Evolutionary conservation across 2,329 filamentous ascomycete species (phyloP).

Genomic region (Botrytis byssoidea): DNA sequence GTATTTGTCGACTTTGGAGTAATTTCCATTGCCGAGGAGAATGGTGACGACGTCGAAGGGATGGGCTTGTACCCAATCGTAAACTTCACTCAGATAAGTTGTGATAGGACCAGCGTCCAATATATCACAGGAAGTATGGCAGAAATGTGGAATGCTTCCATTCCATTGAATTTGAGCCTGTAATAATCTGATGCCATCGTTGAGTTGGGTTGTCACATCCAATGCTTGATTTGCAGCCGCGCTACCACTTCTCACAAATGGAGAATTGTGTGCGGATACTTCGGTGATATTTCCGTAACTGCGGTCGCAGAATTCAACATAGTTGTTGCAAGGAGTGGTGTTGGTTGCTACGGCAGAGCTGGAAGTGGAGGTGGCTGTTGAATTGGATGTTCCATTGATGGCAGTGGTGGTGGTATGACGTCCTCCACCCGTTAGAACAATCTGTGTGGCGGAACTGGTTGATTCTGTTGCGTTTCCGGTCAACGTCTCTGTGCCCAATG

Average conservation of each 20-base stretch:
- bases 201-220: conserved; percentile 66
- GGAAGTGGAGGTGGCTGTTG: conserved; percentile 47
- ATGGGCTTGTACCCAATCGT: conserved; percentile 69
- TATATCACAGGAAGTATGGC: conserved; percentile 80
- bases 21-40: conserved; percentile 80
- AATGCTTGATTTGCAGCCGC: conserved; percentile 74
- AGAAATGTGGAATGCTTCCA: conserved; percentile 68
- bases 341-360: conserved; percentile 55
- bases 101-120: conserved; percentile 78
- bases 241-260: conserved; percentile 69
- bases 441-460: conserved; percentile 36
- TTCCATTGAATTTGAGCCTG: conserved; percentile 64
- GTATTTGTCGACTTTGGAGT: conserved; percentile 62
- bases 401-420: conserved; percentile 37
- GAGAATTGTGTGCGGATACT: conserved; percentile 77
- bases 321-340: conserved; percentile 77
- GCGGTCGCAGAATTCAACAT: conserved; percentile 71
- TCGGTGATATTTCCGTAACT: conserved; percentile 81
- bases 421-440: conserved; percentile 40
- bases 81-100: conserved; percentile 67
- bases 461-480: conserved; percentile 35
- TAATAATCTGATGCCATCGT: conserved; percentile 70
- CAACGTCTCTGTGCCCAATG: conserved; percentile 24
- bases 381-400: conserved; percentile 49
- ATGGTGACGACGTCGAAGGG: conserved; percentile 88